Base-by-base conservation (phyloP, 1,284 basidiomycete genomes). In the Marasmius oreades region DNA sequence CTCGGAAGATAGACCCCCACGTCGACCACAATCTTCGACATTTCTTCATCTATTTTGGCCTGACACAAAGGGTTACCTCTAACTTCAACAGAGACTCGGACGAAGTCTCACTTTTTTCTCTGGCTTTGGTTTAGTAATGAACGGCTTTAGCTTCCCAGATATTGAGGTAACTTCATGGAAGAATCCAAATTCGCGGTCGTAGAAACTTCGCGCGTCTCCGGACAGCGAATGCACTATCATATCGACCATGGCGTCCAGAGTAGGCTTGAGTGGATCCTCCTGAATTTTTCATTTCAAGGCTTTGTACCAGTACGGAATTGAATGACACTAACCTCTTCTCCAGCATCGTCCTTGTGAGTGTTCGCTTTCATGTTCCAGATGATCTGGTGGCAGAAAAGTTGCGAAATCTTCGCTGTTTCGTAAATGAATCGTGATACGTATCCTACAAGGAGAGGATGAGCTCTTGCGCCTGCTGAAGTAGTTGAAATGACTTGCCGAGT, bases 311-410 rank as follows among this genome's bases (percentile, higher is more conserved):
- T 10, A 34, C 26, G 20, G 26, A 51, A 10, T 26, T 34, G 48
- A 33, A 47, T 45, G 44, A 39, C 23, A 74, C 86, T 61, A 65
- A 93, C 93, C 60, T 89, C 81, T 70, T 93, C 90, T 10, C 82
- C 90, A 11, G 79, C 77, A 65, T 99, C 97, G 66, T 96, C 97
- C 65, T 90, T 93, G 72, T 88, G 98, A 60, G 89, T 93, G 69
- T 99, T 99, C 4, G 97, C 97, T 68, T 97, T 97, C 97, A 99
- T 99, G 71, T 99, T 99, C 97, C 97, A 99, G 62, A 99, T 94
- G 61, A 99, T 99, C 75, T 99, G 97, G 71, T 99, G 97, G 68
- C 97, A 99, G 78, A 99, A 99, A 10, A 95, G 74, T 71, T 98
- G 96, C 3, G 95, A 98, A 60, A 99, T 94, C 73, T 95, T 96